Conservation (phyloP, 768 basidiomycete species). For the Mycena alexandri region DNA sequence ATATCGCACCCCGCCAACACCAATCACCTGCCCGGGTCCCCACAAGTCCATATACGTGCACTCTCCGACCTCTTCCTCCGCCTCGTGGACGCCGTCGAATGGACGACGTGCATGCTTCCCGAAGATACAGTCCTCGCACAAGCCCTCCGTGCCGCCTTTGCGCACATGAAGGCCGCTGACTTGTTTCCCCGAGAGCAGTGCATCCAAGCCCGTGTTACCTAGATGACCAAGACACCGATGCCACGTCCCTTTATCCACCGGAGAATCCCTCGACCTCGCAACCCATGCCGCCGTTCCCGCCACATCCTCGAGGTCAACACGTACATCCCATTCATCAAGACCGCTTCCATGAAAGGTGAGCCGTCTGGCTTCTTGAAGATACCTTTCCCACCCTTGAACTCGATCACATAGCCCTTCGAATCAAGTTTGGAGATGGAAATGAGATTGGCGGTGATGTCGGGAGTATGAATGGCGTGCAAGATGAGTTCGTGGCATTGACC, state of each 20-base stretch:
- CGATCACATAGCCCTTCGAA: neutral
- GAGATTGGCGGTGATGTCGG: conserved; percentile 15
- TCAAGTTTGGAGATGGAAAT: conserved; percentile 14
- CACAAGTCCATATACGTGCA: conserved; percentile 24
- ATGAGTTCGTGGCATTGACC: too few species aligned
- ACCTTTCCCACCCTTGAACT: conserved; percentile 6
- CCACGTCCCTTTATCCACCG: conserved; percentile 6
- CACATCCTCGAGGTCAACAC: neutral
- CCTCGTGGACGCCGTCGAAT: conserved; percentile 21
- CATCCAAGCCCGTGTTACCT: neutral
- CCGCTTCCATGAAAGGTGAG: conserved; percentile 1
- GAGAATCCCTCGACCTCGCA: neutral
- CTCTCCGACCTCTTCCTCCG: conserved; percentile 17
- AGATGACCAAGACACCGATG: conserved; percentile 15
- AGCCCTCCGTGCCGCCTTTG: conserved; percentile 2
- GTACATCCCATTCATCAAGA: conserved; percentile 5
- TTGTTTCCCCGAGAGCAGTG: neutral
- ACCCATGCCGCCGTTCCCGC: neutral
- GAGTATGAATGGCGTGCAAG: conserved; percentile 15
- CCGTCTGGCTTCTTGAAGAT: neutral
- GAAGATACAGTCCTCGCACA: conserved; percentile 22
- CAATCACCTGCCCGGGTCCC: conserved; percentile 15
- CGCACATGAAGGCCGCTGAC: neutral
- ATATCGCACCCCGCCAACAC: conserved; percentile 3
- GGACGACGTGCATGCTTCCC: conserved; percentile 17